Percentiles rank a stretch among this genome's conserved stretches.
These are phyloP conservation scores for Flammula alnicola DNA, from an alignment of 1,284 basidiomycete species.

Conservation along the genomic window DNA sequence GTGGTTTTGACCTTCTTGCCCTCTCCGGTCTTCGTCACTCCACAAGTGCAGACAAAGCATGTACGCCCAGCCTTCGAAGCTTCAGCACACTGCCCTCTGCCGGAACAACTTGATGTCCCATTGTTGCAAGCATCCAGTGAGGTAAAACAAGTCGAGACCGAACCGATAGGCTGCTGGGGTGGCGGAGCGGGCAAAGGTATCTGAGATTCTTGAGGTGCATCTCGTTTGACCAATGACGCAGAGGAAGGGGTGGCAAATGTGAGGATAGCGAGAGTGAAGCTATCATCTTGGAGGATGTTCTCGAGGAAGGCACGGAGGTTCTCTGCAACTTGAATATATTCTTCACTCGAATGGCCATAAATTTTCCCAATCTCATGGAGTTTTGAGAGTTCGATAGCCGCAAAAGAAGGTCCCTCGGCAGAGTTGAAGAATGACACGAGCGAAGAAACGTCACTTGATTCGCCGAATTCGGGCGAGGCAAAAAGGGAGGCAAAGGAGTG, in stretches of 20 bases:
- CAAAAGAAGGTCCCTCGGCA: slow-evolving; percentile 52
- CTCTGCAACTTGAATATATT: slow-evolving; percentile 52
- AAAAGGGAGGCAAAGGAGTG: slow-evolving; percentile 62
- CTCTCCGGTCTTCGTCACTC: slow-evolving; percentile 50
- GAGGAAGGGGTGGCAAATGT: slow-evolving; percentile 41
- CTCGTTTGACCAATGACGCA: slow-evolving; percentile 27
- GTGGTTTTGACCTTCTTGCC: slow-evolving; percentile 57
- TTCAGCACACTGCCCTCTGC: slow-evolving; percentile 67
- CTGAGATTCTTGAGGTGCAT: slow-evolving; percentile 51
- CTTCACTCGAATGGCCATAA: slow-evolving; percentile 55
- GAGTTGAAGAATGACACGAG: slow-evolving; percentile 57
- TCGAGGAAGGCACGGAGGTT: slow-evolving; percentile 51
- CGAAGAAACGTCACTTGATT: slow-evolving; percentile 43
- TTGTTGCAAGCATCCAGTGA: slow-evolving; percentile 60
- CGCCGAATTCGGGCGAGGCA: slow-evolving; percentile 41
- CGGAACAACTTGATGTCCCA: slow-evolving; percentile 68
- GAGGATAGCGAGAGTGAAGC: slow-evolving; percentile 57
- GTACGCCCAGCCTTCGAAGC: slow-evolving; percentile 64
- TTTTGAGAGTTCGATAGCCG: slow-evolving; percentile 61
- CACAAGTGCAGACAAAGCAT: slow-evolving; percentile 77
- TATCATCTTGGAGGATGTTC: slow-evolving; percentile 40
- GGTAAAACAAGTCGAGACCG: slow-evolving; percentile 67
- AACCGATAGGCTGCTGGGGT: slow-evolving; percentile 60
- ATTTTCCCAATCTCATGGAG: slow-evolving; percentile 50
- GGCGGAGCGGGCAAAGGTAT: slow-evolving; percentile 54